Conservation (phyloP, 257 asterid genomes). For the Catharanthus roseus region DNA sequence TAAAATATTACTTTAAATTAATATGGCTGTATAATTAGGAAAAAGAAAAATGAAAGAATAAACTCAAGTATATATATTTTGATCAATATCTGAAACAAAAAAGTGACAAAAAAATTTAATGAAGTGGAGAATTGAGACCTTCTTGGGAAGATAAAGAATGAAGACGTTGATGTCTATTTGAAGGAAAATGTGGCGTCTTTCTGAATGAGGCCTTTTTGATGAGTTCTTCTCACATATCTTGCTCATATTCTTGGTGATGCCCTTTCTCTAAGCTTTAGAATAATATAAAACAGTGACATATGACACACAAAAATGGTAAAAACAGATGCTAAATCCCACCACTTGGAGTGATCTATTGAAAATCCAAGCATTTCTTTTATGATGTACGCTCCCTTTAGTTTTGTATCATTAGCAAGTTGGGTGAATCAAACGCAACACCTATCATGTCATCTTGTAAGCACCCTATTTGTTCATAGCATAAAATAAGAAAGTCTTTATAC, state of each 20-base stretch:
- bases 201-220: conserved; percentile 75
- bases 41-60: too few species aligned
- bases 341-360: conserved; percentile 56
- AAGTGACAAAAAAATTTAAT: background rate
- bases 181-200: conserved; percentile 44
- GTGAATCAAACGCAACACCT: too few species aligned
- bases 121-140: conserved; percentile 67
- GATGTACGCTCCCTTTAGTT: conserved; percentile 53
- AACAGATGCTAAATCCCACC: conserved; percentile 86
- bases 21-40: too few species aligned
- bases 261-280: conserved; percentile 73
- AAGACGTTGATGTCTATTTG: conserved; percentile 44
- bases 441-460: too few species aligned
- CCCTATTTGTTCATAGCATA: too few species aligned
- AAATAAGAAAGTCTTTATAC: too few species aligned
- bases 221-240: conserved; percentile 43
- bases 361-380: conserved; percentile 51
- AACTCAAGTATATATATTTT: too few species aligned
- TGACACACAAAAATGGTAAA: conserved; percentile 43
- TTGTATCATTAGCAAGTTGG: conserved; percentile 46
- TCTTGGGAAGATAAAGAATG: conserved; percentile 79
- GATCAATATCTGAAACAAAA: too few species aligned
- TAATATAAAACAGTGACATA: conserved; percentile 48
- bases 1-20: too few species aligned
- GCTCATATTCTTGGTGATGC: conserved; percentile 47